Evolutionary conservation across 371 early-diverging fungal genomes (phyloP), one percentile per base, ranked within the genome.

Genomic region (Mucor racemosus): DNA sequence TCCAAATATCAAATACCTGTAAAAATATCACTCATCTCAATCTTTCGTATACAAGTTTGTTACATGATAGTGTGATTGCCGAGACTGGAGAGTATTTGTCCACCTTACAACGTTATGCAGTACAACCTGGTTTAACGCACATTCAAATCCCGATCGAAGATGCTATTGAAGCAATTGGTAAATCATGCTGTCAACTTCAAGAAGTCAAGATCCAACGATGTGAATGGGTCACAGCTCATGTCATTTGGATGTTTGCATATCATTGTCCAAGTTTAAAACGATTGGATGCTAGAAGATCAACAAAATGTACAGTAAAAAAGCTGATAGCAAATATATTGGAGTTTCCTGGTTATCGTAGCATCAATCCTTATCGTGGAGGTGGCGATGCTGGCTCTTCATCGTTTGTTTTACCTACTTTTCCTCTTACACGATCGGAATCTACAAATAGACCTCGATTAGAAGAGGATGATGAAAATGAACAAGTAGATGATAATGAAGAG

Each of bases 11-110:
- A 2, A 61, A 73, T 34, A 69, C 71, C 21, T 87, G 88, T 58
- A 75, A 74, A n/a, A 77, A 83, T 33, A 67, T 90, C 19, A 76
- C 75, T 3, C 62, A 57, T 17, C 70, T 90, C 3, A 77, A 86
- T 58, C 68, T 90, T n/a, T 85, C 86, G 5, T 77, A 82, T 46
- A 83, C 84, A 0, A 69, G 78, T 4, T 53, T 90, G 21, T 59
- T 78, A 15, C 48, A 69, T 21, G 90, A 90, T 68, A 82, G 78
- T 34, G 44, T 77, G 17, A 75, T 86, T 44, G 72, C 62, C 33
- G 88, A 90, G 62, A 90, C 88, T 5, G 86, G 86, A 4, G 88
- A 88, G 64, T 90, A 88, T 57, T 21, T 84, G 13, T 87, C 86
- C 6, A 79, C 85, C 8, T 56, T 87, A 19, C 90, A 84, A 54